Evolutionary conservation across 73 alveolate species (phyloP).

Genomic region (Paramecium pentaurelia): DNA sequence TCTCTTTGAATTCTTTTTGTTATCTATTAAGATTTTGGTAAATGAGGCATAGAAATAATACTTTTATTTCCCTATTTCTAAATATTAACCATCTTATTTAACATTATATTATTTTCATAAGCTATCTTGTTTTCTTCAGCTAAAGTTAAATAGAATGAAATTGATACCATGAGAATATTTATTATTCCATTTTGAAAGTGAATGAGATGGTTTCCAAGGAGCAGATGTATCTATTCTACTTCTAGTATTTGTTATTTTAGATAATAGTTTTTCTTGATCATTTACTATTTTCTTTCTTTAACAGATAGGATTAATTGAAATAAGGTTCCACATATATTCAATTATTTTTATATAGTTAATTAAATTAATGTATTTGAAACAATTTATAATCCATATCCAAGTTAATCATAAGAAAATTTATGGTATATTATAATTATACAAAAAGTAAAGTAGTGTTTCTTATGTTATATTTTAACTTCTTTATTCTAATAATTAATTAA

Average conservation of each 20-base stretch:
- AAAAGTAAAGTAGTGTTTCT: too few relatives aligned
- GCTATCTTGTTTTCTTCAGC: neutral
- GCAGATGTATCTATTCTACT: neutral
- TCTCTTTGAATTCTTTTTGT: neutral
- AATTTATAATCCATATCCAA: neutral
- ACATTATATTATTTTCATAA: neutral
- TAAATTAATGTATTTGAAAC: neutral
- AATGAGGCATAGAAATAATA: neutral
- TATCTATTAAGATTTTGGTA: neutral
- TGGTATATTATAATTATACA: too few relatives aligned
- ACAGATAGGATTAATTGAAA: constrained; percentile 30
- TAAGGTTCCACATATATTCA: constrained; percentile 14
- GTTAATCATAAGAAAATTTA: neutral
- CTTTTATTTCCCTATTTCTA: neutral
- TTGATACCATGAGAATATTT: neutral
- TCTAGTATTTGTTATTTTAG: neutral
- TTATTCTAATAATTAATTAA: too few relatives aligned
- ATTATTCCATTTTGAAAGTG: constrained; percentile 11
- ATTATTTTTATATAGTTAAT: neutral
- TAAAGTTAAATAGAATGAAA: neutral
- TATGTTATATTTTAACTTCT: too few relatives aligned
- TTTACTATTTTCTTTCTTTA: neutral
- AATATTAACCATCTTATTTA: constrained; percentile 1
- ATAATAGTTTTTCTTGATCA: neutral
- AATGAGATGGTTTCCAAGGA: constrained; percentile 46